These are phyloP conservation scores for Rhynchospora breviuscula DNA, from an alignment of 176 grass and related monocot genomes.

Conservation along the genomic window DNA sequence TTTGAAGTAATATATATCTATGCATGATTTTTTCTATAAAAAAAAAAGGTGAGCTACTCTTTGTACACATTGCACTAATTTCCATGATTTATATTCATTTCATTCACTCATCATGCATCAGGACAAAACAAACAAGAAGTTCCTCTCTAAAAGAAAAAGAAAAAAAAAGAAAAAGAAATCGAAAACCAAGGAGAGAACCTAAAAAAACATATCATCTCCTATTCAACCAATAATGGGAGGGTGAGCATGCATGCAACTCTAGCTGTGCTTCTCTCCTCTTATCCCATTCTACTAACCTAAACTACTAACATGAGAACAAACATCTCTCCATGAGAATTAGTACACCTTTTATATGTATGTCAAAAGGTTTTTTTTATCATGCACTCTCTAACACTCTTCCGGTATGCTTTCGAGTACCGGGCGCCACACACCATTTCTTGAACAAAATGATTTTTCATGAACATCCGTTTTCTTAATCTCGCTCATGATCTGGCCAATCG, in stretches of 20 bases:
- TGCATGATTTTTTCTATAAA: not conserved
- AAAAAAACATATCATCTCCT: slow-evolving; percentile 9
- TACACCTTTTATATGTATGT: not conserved
- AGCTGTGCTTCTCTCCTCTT: slow-evolving; percentile 7
- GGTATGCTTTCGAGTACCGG: slow-evolving; percentile 68
- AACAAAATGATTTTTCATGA: slow-evolving; percentile 24
- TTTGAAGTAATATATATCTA: not conserved
- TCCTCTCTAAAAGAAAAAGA: not conserved
- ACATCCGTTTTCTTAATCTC: slow-evolving; percentile 61
- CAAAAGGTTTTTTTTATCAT: not conserved
- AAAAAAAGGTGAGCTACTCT: not conserved
- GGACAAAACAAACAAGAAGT: not conserved
- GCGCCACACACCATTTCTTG: slow-evolving; percentile 31
- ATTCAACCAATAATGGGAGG: not conserved
- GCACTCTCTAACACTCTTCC: slow-evolving; percentile 39
- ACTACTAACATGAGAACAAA: not conserved
- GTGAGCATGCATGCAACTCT: slow-evolving; percentile 12
- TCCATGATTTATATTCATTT: not conserved
- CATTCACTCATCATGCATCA: not conserved
- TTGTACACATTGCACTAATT: not conserved
- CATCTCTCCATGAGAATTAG: not conserved
- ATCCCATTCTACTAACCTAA: not conserved
- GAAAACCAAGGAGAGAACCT: not conserved
- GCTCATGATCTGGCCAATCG: slow-evolving; percentile 48
- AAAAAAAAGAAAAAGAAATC: not conserved